Conservation (phyloP, 2,329 filamentous ascomycete genomes). For the Ceratocystis smalleyi region DNA sequence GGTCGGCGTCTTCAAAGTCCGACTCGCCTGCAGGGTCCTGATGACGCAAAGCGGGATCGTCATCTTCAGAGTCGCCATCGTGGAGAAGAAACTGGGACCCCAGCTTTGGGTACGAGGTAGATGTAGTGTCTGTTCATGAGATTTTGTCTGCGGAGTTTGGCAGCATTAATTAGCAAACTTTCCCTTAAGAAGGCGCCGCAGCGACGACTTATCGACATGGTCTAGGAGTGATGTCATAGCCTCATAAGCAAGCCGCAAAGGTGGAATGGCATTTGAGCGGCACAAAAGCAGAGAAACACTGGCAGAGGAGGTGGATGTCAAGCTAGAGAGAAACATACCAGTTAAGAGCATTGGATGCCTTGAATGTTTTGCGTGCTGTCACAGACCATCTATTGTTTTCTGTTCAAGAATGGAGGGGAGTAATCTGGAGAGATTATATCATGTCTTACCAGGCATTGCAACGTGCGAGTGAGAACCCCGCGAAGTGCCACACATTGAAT, state of each 20-base stretch:
- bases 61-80: constrained; percentile 18
- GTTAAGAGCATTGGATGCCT: not conserved
- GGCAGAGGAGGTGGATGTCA: not conserved
- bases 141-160: not conserved
- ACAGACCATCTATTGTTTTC: not conserved
- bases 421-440: not conserved
- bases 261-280: not conserved
- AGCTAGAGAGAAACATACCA: constrained; percentile 3
- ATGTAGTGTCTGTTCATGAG: constrained; percentile 7
- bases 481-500: constrained; percentile 16
- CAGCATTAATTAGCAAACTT: not conserved
- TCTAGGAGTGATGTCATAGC: not conserved
- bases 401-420: not conserved
- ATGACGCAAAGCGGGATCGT: constrained; percentile 10
- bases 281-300: not conserved
- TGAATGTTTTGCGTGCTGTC: constrained; percentile 1
- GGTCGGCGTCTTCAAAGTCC: constrained; percentile 10
- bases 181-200: not conserved
- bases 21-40: constrained; percentile 6
- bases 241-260: not conserved
- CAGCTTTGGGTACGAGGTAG: constrained; percentile 16
- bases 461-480: constrained; percentile 13
- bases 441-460: constrained; percentile 16
- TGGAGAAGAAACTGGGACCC: constrained; percentile 18
- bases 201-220: not conserved